phyloP scores from a whole-genome alignment of 2,329 filamentous ascomycete species.

The Fusarium continuum region DNA sequence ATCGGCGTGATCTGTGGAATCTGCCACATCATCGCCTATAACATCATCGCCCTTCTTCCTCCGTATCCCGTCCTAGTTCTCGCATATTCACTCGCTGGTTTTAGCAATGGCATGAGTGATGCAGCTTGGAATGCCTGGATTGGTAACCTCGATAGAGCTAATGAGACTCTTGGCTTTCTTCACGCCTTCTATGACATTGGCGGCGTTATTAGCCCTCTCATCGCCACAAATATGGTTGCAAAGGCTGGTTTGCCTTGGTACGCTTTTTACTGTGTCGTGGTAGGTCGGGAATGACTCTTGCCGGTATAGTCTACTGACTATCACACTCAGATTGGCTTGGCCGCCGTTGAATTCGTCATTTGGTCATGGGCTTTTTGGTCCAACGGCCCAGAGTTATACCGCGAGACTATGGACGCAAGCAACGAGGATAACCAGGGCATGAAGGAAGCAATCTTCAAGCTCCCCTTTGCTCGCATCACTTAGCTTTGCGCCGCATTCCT shows the following conservation, averaged over 20 bases:
- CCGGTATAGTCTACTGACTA: conserved; percentile 55
- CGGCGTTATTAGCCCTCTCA: conserved; percentile 72
- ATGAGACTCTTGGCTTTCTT: conserved; percentile 74
- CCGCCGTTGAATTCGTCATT: conserved; percentile 39
- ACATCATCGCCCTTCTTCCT: conserved; percentile 70
- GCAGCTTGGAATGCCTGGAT: conserved; percentile 65
- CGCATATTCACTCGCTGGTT: conserved; percentile 72
- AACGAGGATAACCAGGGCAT: conserved; percentile 38
- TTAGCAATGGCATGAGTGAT: conserved; percentile 74
- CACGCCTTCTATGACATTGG: conserved; percentile 76
- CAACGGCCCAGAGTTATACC: conserved; percentile 64
- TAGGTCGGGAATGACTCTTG: no score
- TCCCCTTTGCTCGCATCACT: conserved; percentile 61
- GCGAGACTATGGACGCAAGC: conserved; percentile 48
- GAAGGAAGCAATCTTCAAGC: conserved; percentile 51
- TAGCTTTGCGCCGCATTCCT: conserved; percentile 79
- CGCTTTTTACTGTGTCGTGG: conserved; percentile 79
- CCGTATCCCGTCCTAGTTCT: conserved; percentile 73
- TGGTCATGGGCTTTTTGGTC: conserved; percentile 68
- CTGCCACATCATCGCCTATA: conserved; percentile 71
- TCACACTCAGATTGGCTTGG: conserved; percentile 18
- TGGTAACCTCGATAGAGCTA: conserved; percentile 74
- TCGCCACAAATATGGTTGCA: conserved; percentile 76
- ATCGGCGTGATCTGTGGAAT: conserved; percentile 68
- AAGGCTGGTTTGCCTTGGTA: conserved; percentile 71